Evolutionary conservation across 2,329 filamentous ascomycete genomes (phyloP).

Genomic region (Cordyceps tenuipes): DNA sequence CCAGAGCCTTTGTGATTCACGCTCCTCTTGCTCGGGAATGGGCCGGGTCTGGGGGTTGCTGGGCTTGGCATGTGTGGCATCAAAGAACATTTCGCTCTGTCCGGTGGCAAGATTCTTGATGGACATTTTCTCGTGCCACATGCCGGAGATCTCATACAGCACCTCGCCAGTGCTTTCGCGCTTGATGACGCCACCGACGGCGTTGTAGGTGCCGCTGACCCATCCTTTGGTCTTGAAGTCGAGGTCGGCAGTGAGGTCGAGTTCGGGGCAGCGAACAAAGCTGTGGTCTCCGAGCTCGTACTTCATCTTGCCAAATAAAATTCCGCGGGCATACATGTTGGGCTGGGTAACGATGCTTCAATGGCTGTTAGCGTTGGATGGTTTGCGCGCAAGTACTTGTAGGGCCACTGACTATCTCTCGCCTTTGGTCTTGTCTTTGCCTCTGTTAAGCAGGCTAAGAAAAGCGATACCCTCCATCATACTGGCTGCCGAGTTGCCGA

Average conservation of each 20-base stretch:
- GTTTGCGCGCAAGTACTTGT: too few relatives aligned
- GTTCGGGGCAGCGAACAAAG: slow-evolving; percentile 82
- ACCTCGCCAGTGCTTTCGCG: slow-evolving; percentile 78
- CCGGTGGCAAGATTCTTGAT: slow-evolving; percentile 80
- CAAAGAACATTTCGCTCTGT: slow-evolving; percentile 82
- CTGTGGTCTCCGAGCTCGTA: slow-evolving; percentile 97
- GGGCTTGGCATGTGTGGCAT: slow-evolving; percentile 70
- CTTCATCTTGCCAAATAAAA: slow-evolving; percentile 98
- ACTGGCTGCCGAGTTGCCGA: slow-evolving; percentile 95
- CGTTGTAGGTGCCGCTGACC: slow-evolving; percentile 93
- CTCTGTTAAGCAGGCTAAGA: slow-evolving; percentile 71
- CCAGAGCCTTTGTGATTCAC: slow-evolving; percentile 89
- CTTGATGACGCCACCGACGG: slow-evolving; percentile 85
- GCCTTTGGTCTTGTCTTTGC: slow-evolving; percentile 53
- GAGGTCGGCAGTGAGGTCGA: slow-evolving; percentile 78
- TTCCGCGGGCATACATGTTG: slow-evolving; percentile 97
- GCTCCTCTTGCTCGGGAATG: slow-evolving; percentile 75
- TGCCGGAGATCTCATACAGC: slow-evolving; percentile 82
- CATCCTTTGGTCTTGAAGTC: slow-evolving; percentile 99
- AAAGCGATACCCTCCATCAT: slow-evolving; percentile 97
- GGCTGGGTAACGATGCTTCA: slow-evolving; percentile 58
- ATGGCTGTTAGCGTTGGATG: neutral
- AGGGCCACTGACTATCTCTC: slow-evolving; percentile 74
- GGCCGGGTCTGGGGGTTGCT: slow-evolving; percentile 67
- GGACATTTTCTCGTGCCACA: slow-evolving; percentile 93